phyloP scores from a whole-genome alignment of 495 filamentous ascomycete species.

The Collariella sp. region DNA sequence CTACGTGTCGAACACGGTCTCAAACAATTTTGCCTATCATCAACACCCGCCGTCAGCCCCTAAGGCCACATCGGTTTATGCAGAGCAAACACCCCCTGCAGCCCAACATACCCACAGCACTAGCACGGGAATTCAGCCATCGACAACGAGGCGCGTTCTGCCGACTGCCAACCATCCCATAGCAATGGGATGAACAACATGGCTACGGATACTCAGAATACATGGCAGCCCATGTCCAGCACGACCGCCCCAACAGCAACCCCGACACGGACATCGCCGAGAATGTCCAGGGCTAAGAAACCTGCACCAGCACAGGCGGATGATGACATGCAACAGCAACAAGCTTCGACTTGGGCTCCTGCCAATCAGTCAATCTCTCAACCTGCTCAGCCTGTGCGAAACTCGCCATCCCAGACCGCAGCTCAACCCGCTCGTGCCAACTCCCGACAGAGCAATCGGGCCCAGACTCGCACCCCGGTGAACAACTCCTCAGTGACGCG shows the following conservation, averaged over 20 bases:
- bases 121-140: not conserved
- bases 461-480: conserved; percentile 17
- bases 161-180: conserved; percentile 1
- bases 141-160: conserved; percentile 4
- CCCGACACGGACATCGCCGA: conserved; percentile 14
- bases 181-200: not conserved
- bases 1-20: conserved; percentile 6
- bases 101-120: not conserved
- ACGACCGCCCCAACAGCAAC: not conserved
- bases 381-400: conserved; percentile 5
- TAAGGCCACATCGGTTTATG: not conserved
- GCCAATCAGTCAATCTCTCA: conserved; percentile 8
- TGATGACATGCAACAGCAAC: conserved; percentile 17
- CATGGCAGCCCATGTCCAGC: conserved; percentile 14
- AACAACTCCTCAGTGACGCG: conserved; percentile 9
- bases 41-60: conserved; percentile 4
- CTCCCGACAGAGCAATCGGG: conserved; percentile 18
- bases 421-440: conserved; percentile 18
- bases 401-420: conserved; percentile 14
- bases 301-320: conserved; percentile 13
- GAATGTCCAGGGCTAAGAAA: conserved; percentile 12
- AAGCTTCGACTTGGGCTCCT: conserved; percentile 15
- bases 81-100: not conserved
- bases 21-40: conserved; percentile 6
- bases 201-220: not conserved